Base-by-base conservation (phyloP, 495 filamentous ascomycete genomes). In the Xylaria nigripes region DNA sequence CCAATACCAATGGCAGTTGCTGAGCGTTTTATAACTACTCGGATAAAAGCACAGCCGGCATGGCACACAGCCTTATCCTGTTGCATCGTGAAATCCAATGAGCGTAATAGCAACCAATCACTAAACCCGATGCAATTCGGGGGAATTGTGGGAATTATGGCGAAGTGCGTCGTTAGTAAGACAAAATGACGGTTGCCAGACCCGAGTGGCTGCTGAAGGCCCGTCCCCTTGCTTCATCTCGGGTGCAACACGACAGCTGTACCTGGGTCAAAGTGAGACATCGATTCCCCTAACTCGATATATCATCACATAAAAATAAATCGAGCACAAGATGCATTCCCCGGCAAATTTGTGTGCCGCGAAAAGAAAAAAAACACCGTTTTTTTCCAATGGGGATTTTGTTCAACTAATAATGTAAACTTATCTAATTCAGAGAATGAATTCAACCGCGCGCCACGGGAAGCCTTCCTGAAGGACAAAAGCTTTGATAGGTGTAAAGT, bases 191-290 rank as follows among this genome's bases (percentile, higher is more conserved):
- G 32, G 19, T 18, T 16, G 12, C 23, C 27, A 23, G 40, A 30
- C 18, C 51, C 51, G 51, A 54, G 10, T 42, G 45, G 51, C 21
- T 40, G 44, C n/a, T 19, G 6, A 30, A 48, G 32, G 23, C 16
- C 45, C 32, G n/a, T 34, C 32, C 12, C 32, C 21, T 13, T 45
- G 43, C 18, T 40, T 46, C n/a, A n/a, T 40, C 0, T 36, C 36
- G 44, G 16, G 18, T 7, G 45, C 16, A 27, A 32, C 8, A 32
- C 13, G 12, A 27, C 23, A 34, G 18, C 1, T 18, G n/a, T 40
- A 18, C 36, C 12, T 40, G 36, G 36, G 36, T 40, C 15, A 2
- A n/a, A 25, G 43, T 30, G 44, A 47, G 29, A 22, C 25, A 34
- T 22, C 32, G 13, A 29, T 29, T 29, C 25, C 2, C 32, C 32